phyloP scores from a whole-genome alignment of 164 flowering plant species.

The Vitis riparia region DNA sequence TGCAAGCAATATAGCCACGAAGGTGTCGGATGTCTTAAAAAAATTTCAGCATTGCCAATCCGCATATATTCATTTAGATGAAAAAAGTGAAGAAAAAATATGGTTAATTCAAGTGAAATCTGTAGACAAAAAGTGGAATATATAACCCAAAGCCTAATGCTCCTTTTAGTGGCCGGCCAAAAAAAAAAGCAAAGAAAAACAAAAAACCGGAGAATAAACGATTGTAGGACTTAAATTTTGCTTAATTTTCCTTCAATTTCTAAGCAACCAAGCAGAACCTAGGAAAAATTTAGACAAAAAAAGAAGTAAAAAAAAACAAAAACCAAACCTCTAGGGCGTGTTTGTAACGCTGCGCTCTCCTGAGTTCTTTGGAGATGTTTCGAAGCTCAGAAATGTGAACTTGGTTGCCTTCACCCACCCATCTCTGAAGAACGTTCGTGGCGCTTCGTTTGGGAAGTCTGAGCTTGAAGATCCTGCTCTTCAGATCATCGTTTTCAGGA shows the following conservation, averaged over 20 bases:
- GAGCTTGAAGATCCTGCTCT: conserved; percentile 62
- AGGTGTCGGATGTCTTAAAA: too few species aligned
- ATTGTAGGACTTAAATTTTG: background rate
- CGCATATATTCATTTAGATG: too few species aligned
- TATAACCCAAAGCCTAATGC: too few species aligned
- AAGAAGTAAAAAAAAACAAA: background rate
- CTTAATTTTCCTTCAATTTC: background rate
- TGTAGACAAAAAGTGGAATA: too few species aligned
- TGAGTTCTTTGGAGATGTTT: conserved; percentile 62
- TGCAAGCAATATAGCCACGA: too few species aligned
- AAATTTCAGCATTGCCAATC: too few species aligned
- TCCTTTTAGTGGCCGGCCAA: too few species aligned
- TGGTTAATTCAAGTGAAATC: too few species aligned
- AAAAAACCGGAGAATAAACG: too few species aligned
- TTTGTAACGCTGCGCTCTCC: conserved; percentile 66
- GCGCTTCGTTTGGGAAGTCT: conserved; percentile 83
- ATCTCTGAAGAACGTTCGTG: conserved; percentile 54
- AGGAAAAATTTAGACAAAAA: background rate
- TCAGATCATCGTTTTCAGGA: conserved; percentile 31
- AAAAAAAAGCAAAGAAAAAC: too few species aligned
- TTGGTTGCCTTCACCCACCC: conserved; percentile 71
- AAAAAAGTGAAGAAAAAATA: too few species aligned
- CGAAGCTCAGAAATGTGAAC: conserved; percentile 61
- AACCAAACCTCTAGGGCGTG: conserved; percentile 92
- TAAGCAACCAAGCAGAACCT: conserved; percentile 3